A percentile compares a stretch with the other conserved stretches of the same genome.
Conservation (phyloP, 2,329 filamentous ascomycete genomes). For the Hyphodiscus sp. region DNA sequence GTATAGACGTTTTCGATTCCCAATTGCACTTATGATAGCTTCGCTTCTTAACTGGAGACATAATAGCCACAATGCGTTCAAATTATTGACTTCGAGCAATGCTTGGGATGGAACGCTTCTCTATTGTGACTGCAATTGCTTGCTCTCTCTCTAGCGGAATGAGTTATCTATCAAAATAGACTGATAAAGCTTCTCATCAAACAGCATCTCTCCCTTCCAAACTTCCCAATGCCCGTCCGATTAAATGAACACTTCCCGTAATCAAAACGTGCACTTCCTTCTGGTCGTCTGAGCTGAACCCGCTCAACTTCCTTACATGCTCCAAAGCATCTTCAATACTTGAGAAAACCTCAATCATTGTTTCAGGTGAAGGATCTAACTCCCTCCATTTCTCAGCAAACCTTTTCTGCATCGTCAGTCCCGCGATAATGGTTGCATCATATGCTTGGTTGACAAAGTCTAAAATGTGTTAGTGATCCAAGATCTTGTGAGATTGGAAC, state of each 20-base stretch:
- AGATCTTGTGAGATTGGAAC: neutral
- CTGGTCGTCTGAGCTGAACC: constrained; percentile 17
- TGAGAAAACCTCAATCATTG: constrained; percentile 34
- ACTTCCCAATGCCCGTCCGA: constrained; percentile 65
- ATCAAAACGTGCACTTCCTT: constrained; percentile 35
- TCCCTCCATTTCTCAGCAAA: constrained; percentile 32
- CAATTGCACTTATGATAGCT: too few species aligned
- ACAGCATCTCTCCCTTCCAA: constrained; percentile 44
- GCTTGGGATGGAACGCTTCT: too few species aligned
- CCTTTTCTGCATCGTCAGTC: constrained; percentile 59
- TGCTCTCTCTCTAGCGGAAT: too few species aligned
- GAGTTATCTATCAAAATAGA: too few species aligned
- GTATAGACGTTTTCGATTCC: too few species aligned
- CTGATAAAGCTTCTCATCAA: neutral
- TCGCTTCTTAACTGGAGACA: too few species aligned
- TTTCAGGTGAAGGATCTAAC: constrained; percentile 3
- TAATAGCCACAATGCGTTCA: too few species aligned
- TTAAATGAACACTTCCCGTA: constrained; percentile 58
- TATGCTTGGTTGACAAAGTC: constrained; percentile 51
- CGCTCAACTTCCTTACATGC: constrained; percentile 35
- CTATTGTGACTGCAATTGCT: too few species aligned
- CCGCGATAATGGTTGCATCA: constrained; percentile 35
- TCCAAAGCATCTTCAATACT: constrained; percentile 51
- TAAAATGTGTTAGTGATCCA: constrained; percentile 1
- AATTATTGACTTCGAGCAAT: too few species aligned